Evolutionary conservation across 2,329 filamentous ascomycete species (phyloP).

Genomic region (Aspergillus quadrilineatus): DNA sequence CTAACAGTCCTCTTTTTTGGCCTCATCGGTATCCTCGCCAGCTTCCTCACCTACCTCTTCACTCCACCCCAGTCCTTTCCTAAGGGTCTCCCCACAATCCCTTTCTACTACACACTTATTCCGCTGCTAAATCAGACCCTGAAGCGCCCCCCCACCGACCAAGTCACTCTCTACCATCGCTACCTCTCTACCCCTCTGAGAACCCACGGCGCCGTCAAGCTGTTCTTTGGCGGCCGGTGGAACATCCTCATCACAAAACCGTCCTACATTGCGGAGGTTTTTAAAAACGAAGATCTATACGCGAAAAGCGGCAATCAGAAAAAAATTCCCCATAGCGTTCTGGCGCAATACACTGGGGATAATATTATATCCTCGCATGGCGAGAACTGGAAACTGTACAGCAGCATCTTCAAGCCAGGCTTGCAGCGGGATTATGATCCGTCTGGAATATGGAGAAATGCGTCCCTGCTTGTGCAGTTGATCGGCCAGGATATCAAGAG

Average conservation of each 20-base stretch:
- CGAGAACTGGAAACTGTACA: not conserved
- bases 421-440: not conserved
- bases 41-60: not conserved
- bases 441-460: not conserved
- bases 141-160: not conserved
- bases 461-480: not conserved
- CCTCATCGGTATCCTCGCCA: not conserved
- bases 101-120: not conserved
- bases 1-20: not conserved
- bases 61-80: not conserved
- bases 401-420: not conserved
- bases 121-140: not conserved
- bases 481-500: not conserved
- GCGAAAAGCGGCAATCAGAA: not conserved
- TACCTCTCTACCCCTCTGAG: not conserved
- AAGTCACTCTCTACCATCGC: not conserved
- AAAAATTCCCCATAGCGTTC: constrained; percentile 38
- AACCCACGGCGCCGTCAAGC: not conserved
- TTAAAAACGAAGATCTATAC: not conserved
- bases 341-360: constrained; percentile 34
- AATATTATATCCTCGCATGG: constrained; percentile 23
- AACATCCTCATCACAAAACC: not conserved
- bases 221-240: not conserved
- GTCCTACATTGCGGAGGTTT: not conserved
- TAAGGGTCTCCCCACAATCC: not conserved